These are phyloP conservation scores for Petunia axillaris DNA, from an alignment of 257 asterid species.

Conservation along the genomic window DNA sequence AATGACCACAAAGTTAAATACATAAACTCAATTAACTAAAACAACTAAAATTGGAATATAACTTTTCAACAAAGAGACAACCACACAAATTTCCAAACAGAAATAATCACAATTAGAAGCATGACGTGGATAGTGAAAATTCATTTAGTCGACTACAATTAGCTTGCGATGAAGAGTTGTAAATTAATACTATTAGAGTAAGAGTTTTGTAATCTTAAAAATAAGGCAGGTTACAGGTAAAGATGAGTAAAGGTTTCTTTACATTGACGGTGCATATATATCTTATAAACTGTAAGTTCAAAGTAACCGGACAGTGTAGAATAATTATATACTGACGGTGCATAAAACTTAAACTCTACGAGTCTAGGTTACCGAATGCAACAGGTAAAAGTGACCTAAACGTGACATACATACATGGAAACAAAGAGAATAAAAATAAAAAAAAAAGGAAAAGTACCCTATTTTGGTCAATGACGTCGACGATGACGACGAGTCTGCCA, in stretches of 20 bases:
- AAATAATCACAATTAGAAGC: neutral
- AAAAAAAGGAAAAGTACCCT: neutral
- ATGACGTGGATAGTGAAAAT: neutral
- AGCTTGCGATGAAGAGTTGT: neutral
- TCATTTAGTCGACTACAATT: neutral
- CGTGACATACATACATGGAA: neutral
- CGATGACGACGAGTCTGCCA: slow-evolving; percentile 67
- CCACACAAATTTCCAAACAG: neutral
- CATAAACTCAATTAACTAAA: neutral
- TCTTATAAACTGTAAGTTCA: too few relatives aligned
- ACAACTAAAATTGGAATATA: neutral
- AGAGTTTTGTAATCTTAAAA: neutral
- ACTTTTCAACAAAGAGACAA: neutral
- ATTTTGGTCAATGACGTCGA: slow-evolving; percentile 14
- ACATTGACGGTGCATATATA: too few relatives aligned
- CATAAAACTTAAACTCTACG: too few relatives aligned
- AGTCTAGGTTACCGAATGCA: neutral
- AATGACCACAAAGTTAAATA: neutral
- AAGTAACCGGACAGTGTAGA: too few relatives aligned
- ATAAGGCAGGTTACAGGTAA: too few relatives aligned
- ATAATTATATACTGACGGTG: too few relatives aligned
- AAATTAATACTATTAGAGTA: neutral
- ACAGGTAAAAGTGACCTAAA: neutral
- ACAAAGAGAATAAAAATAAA: neutral
- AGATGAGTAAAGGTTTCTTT: too few relatives aligned